Base-by-base conservation (phyloP, 805 yeast species). In the Saccharomycopsis sp. region DNA sequence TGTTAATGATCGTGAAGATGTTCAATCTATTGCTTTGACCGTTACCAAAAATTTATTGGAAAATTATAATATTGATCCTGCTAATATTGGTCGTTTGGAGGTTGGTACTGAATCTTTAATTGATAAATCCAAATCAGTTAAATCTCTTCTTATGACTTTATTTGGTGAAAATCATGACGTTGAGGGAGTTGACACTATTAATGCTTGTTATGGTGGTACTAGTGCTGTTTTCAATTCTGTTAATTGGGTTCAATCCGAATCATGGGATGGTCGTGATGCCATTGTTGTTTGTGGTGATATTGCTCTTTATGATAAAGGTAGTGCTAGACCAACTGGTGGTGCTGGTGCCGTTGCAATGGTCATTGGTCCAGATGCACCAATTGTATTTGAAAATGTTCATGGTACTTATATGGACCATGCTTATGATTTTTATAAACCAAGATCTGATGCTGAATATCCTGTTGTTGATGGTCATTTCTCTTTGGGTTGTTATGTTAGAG, bases 241-340 rank as follows among this genome's bases (percentile, higher is more conserved):
- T 55, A 87, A 87, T 74, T 92, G 98, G 97, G 64, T 92, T 51
- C 96, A 92, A 67, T 85, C 96, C 25, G 76, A 85, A 21, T 72
- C 89, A 33, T 92, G 98, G 98, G 98, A 92, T 58, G 98, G 98
- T 49, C 78, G 97, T 63, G 87, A 89, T 57, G 97, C 97, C 42
- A 75, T 92, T 55, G 98, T 89, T 42, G 95, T 89, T 18, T 79
- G 92, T 59, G 97, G 96, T 64, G 98, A 92, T 64, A 92, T 92
- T 62, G 98, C 98, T 57, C 79, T 92, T 52, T 92, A 92, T 65
- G 87, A 88, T 55, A 76, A 88, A 67, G 98, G 98, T 60, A 81
- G 94, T 29, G 98, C 98, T 42, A 81, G 98, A 72, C 98, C 98
- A 58, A 92, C 98, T 40, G 98, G 98, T 62, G 98, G 98, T 69